phyloP scores from a whole-genome alignment of 2,329 filamentous ascomycete genomes.

The Pseudocercospora eumusae region DNA sequence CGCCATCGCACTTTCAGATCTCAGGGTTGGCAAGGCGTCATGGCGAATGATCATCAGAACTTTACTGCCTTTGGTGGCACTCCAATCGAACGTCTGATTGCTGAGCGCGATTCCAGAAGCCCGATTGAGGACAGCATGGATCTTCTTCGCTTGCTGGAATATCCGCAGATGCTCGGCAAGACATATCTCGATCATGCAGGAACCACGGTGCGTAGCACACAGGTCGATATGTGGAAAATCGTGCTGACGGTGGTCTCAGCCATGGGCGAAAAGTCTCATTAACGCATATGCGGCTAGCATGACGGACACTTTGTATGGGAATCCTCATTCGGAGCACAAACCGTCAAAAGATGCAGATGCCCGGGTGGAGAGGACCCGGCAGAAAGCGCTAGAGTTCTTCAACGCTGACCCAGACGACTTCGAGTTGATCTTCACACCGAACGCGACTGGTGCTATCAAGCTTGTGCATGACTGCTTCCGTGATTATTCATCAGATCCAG shows the following conservation, averaged over 20 bases:
- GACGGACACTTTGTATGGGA: constrained; percentile 76
- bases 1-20: constrained; percentile 1
- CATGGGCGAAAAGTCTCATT: constrained; percentile 65
- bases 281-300: constrained; percentile 75
- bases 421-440: constrained; percentile 85
- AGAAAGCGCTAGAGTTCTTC: constrained; percentile 74
- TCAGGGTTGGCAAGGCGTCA: constrained; percentile 7
- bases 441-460: constrained; percentile 87
- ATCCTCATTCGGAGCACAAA: constrained; percentile 81
- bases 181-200: constrained; percentile 88
- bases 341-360: constrained; percentile 75
- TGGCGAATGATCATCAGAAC: constrained; percentile 7
- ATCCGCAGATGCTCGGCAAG: constrained; percentile 43
- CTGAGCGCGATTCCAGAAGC: constrained; percentile 19
- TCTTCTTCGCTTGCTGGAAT: constrained; percentile 48
- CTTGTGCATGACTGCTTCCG: constrained; percentile 76
- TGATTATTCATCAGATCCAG: constrained; percentile 45
- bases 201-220: constrained; percentile 56
- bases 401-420: constrained; percentile 77
- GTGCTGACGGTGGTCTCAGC: constrained; percentile 10
- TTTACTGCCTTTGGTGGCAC: constrained; percentile 13
- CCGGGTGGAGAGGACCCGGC: constrained; percentile 73
- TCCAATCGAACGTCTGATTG: constrained; percentile 13
- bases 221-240: neutral
- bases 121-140: constrained; percentile 46